These are phyloP conservation scores for Pseudopithomyces chartarum DNA, from an alignment of 2,329 filamentous ascomycete genomes.

Conservation along the genomic window DNA sequence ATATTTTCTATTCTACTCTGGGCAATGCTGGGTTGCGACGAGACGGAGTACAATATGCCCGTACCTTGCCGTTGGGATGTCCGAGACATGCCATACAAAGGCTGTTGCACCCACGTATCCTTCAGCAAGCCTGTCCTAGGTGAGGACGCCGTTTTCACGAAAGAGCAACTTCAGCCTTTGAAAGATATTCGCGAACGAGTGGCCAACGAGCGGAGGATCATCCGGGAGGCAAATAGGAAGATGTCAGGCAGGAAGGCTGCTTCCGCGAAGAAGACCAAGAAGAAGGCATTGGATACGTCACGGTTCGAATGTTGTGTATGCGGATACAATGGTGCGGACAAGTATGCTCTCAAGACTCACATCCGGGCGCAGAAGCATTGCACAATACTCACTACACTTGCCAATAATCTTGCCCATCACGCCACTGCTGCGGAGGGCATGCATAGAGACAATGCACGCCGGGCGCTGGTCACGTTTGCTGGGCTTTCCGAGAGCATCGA, in stretches of 20 bases:
- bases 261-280: not conserved
- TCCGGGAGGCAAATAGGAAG: not conserved
- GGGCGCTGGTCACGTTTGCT: not conserved
- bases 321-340: not conserved
- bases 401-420: too few relatives aligned
- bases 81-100: not conserved
- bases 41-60: not conserved
- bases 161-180: not conserved
- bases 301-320: not conserved
- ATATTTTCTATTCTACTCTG: not conserved
- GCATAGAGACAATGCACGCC: not conserved
- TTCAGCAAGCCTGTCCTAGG: not conserved
- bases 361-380: too few relatives aligned
- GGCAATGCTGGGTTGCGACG: not conserved
- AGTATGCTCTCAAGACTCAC: not conserved
- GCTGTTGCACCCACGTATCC: not conserved
- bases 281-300: not conserved
- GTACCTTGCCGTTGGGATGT: not conserved
- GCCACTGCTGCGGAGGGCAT: too few relatives aligned
- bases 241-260: not conserved
- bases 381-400: too few relatives aligned
- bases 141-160: not conserved
- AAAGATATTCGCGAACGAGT: not conserved
- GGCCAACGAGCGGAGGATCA: not conserved
- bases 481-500: not conserved